phyloP scores from a whole-genome alignment of 371 early-diverging fungal genomes.

The Sporodiniella umbellata region DNA sequence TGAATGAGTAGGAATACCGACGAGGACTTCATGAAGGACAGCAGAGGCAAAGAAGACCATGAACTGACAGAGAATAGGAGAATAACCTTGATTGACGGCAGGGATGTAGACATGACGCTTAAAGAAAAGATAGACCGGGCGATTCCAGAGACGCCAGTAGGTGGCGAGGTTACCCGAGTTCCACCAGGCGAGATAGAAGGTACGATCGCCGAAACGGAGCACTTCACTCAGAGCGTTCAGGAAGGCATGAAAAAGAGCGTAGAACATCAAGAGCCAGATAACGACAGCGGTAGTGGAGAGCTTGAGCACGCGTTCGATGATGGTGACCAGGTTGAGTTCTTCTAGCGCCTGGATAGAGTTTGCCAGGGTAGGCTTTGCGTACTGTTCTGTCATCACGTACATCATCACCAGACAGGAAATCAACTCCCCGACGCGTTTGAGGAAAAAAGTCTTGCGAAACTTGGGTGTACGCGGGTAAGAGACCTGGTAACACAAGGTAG shows the following conservation, averaged over 20 bases:
- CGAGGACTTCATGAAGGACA: slow-evolving; percentile 79
- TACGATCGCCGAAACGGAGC: slow-evolving; percentile 85
- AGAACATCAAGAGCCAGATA: slow-evolving; percentile 91
- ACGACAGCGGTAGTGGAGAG: slow-evolving; percentile 75
- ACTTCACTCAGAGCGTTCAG: slow-evolving; percentile 85
- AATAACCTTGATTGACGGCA: slow-evolving; percentile 45
- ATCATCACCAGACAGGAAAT: slow-evolving; percentile 65
- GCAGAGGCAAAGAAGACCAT: slow-evolving; percentile 82
- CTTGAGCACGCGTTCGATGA: slow-evolving; percentile 85
- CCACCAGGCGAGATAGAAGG: slow-evolving; percentile 93
- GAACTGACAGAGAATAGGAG: slow-evolving; percentile 53
- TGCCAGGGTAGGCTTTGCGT: slow-evolving; percentile 80
- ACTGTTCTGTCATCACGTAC: slow-evolving; percentile 82
- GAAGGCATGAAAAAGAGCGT: slow-evolving; percentile 81
- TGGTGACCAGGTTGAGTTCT: slow-evolving; percentile 55
- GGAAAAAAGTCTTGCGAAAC: slow-evolving; percentile 72
- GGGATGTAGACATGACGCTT: slow-evolving; percentile 87
- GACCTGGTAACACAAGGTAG: slow-evolving; percentile 89
- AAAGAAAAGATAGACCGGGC: slow-evolving; percentile 82
- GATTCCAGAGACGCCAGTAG: slow-evolving; percentile 93
- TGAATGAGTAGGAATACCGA: slow-evolving; percentile 83
- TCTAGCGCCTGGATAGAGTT: slow-evolving; percentile 78
- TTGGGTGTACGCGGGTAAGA: slow-evolving; percentile 73
- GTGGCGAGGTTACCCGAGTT: slow-evolving; percentile 78
- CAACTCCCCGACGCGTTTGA: slow-evolving; percentile 76